Percentiles rank a stretch among this genome's conserved stretches.
phyloP scores from a whole-genome alignment of 192 early-diverging fungal genomes.

The Jimgerdemannia lactiflua region DNA sequence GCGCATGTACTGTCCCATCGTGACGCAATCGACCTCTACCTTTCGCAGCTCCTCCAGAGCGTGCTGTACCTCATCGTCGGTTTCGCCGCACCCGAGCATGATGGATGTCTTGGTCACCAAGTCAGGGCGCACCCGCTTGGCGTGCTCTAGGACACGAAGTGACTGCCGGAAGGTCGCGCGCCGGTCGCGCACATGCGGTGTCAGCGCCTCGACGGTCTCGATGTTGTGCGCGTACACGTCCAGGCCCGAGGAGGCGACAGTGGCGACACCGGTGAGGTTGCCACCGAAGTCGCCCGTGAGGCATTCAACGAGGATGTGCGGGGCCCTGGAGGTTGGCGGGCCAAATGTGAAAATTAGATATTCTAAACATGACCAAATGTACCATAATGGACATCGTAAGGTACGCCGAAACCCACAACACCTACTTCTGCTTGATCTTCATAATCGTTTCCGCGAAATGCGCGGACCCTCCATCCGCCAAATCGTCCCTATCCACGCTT shows the following conservation, averaged over 20 bases:
- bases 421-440: slow-evolving; percentile 82
- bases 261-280: slow-evolving; percentile 67
- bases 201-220: slow-evolving; percentile 92
- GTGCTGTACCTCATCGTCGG: slow-evolving; percentile 88
- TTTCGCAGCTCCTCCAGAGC: slow-evolving; percentile 82
- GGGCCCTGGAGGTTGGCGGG: slow-evolving; percentile 51
- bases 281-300: slow-evolving; percentile 95
- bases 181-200: slow-evolving; percentile 88
- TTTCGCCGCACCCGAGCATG: slow-evolving; percentile 97
- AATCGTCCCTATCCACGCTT: slow-evolving; percentile 96
- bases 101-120: slow-evolving; percentile 96
- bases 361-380: too few species aligned
- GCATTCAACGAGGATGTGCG: slow-evolving; percentile 94
- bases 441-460: slow-evolving; percentile 93
- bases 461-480: slow-evolving; percentile 85
- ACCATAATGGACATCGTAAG: not conserved
- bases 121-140: slow-evolving; percentile 73
- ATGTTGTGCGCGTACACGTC: slow-evolving; percentile 99
- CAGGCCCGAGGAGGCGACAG: slow-evolving; percentile 86
- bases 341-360: too few species aligned
- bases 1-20: slow-evolving; percentile 99
- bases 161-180: slow-evolving; percentile 92
- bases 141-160: slow-evolving; percentile 83
- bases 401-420: not conserved
- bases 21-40: slow-evolving; percentile 88